Evolutionary conservation across 495 filamentous ascomycete species (phyloP), one percentile per base, ranked within the genome.

Genomic region (Bryoglossum gracile): DNA sequence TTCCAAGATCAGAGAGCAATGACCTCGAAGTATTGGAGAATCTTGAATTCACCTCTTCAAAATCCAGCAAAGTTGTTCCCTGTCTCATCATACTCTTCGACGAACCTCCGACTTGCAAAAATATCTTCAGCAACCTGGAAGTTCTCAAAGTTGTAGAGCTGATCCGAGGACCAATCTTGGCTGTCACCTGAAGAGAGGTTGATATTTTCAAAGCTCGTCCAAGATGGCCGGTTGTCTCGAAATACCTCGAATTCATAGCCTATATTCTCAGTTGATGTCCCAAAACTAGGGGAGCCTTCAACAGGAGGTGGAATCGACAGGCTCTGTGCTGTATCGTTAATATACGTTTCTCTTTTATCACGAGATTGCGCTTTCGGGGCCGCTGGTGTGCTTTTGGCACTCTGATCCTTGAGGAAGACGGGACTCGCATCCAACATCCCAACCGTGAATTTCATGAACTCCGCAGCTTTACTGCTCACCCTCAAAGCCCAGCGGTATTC

Each of bases 401-500:
- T 21, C 21, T 32, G 17, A 9, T 50, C 46, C 25, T 55, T 58
- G 23, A 54, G 10, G 28, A 58, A 58, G 3, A 58, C 56, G 6
- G 47, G 42, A 33, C 48, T 51, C 0, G 56, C 25, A 50, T 58
- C 56, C 21, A 58, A 41, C 48, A 58, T 51, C 5, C 51, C 56
- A 4, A 58, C 56, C 3, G 56, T 58, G 35, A 58, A 58, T 50
- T 58, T 58, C 56, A 58, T 58, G 16, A 58, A 58, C 22, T 58
- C 56, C n/a, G 56, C 89, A 35, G 84, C 81, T 59, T 89, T 87
- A 50, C 78, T 80, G 66, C 82, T 87, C 30, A 96, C 90, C 35
- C 81, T 82, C 55, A 98, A 71, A 1, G 89, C 95, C 92, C 92
- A 98, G 46, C 87, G 73, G 62, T 94, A 96, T 68, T 97, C 92